A percentile compares a stretch with the other conserved stretches of the same genome.
phyloP scores from a whole-genome alignment of 306 rosid genomes.

The Adenanthera pavonina region DNA sequence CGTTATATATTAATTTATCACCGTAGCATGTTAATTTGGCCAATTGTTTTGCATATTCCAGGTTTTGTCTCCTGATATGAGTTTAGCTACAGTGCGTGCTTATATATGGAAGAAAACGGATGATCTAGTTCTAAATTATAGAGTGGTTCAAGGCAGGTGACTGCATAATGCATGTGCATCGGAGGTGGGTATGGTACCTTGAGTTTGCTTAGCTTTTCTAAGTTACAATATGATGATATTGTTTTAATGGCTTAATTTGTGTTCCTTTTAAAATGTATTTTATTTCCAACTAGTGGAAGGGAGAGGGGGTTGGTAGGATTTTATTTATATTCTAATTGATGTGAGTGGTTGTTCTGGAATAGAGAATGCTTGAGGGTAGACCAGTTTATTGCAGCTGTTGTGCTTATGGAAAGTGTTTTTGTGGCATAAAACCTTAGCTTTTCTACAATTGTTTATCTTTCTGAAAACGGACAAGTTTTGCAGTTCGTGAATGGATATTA shows the following conservation, averaged over 20 bases:
- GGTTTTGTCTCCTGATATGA: constrained; percentile 90
- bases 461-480: background rate
- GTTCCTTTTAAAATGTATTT: constrained; percentile 24
- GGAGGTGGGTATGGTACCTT: constrained; percentile 45
- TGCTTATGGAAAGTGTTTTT: background rate
- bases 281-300: constrained; percentile 27
- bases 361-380: background rate
- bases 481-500: constrained; percentile 19
- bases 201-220: constrained; percentile 33
- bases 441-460: constrained; percentile 8
- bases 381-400: background rate
- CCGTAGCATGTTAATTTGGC: constrained; percentile 31
- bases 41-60: constrained; percentile 45
- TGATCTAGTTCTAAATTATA: constrained; percentile 86
- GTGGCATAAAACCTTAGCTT: constrained; percentile 27
- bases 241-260: constrained; percentile 17
- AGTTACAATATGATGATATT: constrained; percentile 25
- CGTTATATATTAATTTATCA: constrained; percentile 6
- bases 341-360: constrained; percentile 10
- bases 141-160: constrained; percentile 89
- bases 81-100: constrained; percentile 93
- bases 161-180: constrained; percentile 36
- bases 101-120: constrained; percentile 97
- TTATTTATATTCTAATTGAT: constrained; percentile 9
- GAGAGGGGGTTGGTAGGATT: constrained; percentile 8